Evolutionary conservation across 1,284 basidiomycete genomes (phyloP), one percentile per base, ranked within the genome.

Genomic region (Termitomyces sp.): DNA sequence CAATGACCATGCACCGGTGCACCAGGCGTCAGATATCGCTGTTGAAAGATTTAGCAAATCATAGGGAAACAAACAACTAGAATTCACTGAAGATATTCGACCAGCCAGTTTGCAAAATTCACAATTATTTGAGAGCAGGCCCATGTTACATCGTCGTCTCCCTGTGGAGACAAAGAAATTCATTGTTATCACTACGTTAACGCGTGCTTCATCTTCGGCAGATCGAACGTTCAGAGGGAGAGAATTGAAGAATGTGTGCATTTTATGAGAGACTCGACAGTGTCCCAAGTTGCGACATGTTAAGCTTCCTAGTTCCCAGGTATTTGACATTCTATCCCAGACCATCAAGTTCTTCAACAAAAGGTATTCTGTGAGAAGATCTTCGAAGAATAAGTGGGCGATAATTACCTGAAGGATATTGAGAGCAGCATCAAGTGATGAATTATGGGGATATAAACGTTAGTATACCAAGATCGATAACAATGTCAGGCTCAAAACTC

Each of bases 11-110:
- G 70, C 65, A 3, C 84, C 82, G 0, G 83, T 88, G 55, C 81
- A 86, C 86, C 86, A 90, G 11, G 88, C 65, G 52, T 86, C 81
- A 51, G 51, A 62, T 68, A 53, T 68, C 63, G 48, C 82, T 86
- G 51, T 26, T 35, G 16, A 9, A 42, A 33, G 8, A 21, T 37
- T 45, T 28, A 28, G 30, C 2, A 37, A 24, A 37, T 37, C 6
- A 28, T 51, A 16, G 24, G 46, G 14, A 33, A n/a, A 16, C 11
- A 45, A 49, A 52, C 35, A 9, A 46, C 16, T 26, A 18, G 11
- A 26, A 65, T 75, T 46, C 53, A 84, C 84, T 70, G 69, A 35
- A 84, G 68, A 59, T 79, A 84, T 1, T 64, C 64, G 3, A 68
- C 64, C 0, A 86, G 55, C 81, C 79, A 84, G 6, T 72, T 68